phyloP scores from a whole-genome alignment of 2,329 filamentous ascomycete species.

The Aspergillus ruber region DNA sequence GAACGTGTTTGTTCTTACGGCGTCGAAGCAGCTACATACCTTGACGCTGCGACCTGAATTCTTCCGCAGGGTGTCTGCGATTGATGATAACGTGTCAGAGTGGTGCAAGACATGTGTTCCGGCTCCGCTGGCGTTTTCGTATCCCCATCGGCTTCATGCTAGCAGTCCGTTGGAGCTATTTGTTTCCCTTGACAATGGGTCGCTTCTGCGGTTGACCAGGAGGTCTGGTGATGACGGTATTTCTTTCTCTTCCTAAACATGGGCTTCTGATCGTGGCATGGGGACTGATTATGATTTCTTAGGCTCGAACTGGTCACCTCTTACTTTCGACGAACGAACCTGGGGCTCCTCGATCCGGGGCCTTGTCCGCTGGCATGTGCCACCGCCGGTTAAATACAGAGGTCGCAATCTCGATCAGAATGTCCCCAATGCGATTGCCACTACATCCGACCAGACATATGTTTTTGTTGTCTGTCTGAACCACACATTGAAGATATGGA shows the following conservation, averaged over 20 bases:
- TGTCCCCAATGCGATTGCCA: slow-evolving; percentile 38
- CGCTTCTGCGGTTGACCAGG: slow-evolving; percentile 61
- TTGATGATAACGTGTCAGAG: slow-evolving; percentile 67
- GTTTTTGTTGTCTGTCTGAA: slow-evolving; percentile 81
- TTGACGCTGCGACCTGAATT: slow-evolving; percentile 76
- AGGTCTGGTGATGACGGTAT: slow-evolving; percentile 47
- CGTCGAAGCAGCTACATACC: slow-evolving; percentile 72
- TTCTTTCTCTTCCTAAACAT: slow-evolving; percentile 6
- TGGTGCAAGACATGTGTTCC: slow-evolving; percentile 70
- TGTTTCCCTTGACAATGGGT: slow-evolving; percentile 54
- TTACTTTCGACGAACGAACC: slow-evolving; percentile 43
- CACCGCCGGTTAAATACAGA: slow-evolving; percentile 37
- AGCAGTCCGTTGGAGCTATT: slow-evolving; percentile 67
- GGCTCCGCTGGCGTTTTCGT: slow-evolving; percentile 68
- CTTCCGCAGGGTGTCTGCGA: slow-evolving; percentile 63
- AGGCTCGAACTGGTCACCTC: slow-evolving; percentile 40
- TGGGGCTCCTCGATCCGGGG: slow-evolving; percentile 45
- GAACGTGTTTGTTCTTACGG: slow-evolving; percentile 72
- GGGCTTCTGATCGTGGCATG: background rate
- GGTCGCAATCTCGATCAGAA: slow-evolving; percentile 38
- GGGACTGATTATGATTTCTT: slow-evolving; percentile 7
- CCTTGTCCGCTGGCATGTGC: slow-evolving; percentile 39
- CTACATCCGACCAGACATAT: slow-evolving; percentile 42
- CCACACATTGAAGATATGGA: slow-evolving; percentile 85
- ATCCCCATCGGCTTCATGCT: slow-evolving; percentile 74